These are phyloP conservation scores for Penicillium macrosclerotiorum DNA, from an alignment of 495 filamentous ascomycete genomes.

Conservation along the genomic window DNA sequence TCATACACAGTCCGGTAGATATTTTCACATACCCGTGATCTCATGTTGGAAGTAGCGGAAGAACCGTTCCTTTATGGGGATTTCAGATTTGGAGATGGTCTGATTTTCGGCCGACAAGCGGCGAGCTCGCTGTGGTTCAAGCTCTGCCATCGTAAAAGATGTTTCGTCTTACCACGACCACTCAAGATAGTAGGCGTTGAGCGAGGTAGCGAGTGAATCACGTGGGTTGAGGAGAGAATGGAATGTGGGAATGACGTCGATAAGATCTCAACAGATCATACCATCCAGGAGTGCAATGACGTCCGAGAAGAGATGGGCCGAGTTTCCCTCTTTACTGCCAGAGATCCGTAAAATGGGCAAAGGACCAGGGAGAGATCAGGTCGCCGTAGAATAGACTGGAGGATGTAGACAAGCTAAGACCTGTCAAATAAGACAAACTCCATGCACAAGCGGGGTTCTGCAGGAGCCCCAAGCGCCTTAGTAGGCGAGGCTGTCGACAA, in stretches of 20 bases:
- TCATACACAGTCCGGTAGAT: not conserved
- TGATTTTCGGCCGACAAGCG: constrained; percentile 43
- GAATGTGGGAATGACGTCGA: constrained; percentile 30
- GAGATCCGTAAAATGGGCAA: not conserved
- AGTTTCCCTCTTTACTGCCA: not conserved
- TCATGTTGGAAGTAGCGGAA: constrained; percentile 75
- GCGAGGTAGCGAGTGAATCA: not conserved
- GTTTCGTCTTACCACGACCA: not conserved
- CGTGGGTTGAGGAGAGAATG: constrained; percentile 8
- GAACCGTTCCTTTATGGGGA: constrained; percentile 67
- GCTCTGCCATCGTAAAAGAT: constrained; percentile 29
- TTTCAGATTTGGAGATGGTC: constrained; percentile 39
- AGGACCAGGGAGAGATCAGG: not conserved
- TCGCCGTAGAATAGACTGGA: not conserved
- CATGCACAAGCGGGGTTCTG: constrained; percentile 9
- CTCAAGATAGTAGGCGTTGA: not conserved
- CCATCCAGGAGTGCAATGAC: constrained; percentile 18
- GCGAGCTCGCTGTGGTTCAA: constrained; percentile 28
- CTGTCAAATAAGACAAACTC: constrained; percentile 11
- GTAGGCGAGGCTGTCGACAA: not conserved
- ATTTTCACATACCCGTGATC: constrained; percentile 57
- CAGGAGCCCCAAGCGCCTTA: not conserved
- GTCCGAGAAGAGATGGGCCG: not conserved
- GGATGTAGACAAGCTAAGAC: not conserved
- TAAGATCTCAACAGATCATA: constrained; percentile 20